phyloP scores from a whole-genome alignment of 352 stramenopile genomes.

The Globisporangium nodosum region DNA sequence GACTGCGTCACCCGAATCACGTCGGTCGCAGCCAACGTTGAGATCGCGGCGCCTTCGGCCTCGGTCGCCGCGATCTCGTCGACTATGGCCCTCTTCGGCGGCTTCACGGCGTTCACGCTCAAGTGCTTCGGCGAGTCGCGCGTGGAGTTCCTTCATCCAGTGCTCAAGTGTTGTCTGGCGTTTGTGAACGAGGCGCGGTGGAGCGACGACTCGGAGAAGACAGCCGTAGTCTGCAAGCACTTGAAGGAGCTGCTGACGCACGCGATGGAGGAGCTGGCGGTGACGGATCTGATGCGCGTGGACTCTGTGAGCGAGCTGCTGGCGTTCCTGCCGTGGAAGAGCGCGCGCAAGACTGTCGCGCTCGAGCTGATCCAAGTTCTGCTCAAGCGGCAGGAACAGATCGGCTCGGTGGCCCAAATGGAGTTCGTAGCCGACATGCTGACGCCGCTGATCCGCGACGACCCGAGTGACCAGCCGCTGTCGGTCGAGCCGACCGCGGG shows the following conservation, averaged over 20 bases:
- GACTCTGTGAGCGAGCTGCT: conserved; percentile 31
- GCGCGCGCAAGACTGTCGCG: conserved; percentile 44
- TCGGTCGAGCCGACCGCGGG: conserved; percentile 16
- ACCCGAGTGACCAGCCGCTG: conserved; percentile 32
- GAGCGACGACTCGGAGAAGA: conserved; percentile 4
- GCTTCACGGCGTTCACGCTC: conserved; percentile 46
- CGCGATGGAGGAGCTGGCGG: conserved; percentile 19
- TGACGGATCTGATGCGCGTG: conserved; percentile 35
- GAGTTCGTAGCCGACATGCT: conserved; percentile 75
- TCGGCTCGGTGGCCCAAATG: conserved; percentile 32
- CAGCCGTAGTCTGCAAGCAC: conserved; percentile 1
- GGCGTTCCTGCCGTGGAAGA: conserved; percentile 43
- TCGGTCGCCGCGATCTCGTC: conserved; percentile 10
- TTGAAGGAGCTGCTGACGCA: conserved; percentile 16
- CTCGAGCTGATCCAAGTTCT: conserved; percentile 45
- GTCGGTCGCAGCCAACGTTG: not conserved
- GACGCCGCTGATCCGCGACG: conserved; percentile 87
- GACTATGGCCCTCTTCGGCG: conserved; percentile 38
- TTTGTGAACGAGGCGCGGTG: conserved; percentile 21
- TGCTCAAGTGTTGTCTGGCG: conserved; percentile 24
- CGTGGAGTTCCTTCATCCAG: conserved; percentile 17
- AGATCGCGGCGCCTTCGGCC: not conserved
- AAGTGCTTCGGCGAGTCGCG: conserved; percentile 23
- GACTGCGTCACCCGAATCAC: conserved; percentile 3
- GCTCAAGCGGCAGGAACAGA: conserved; percentile 28